Evolutionary conservation across 805 yeast species (phyloP).

Genomic region (Candida chilensis): DNA sequence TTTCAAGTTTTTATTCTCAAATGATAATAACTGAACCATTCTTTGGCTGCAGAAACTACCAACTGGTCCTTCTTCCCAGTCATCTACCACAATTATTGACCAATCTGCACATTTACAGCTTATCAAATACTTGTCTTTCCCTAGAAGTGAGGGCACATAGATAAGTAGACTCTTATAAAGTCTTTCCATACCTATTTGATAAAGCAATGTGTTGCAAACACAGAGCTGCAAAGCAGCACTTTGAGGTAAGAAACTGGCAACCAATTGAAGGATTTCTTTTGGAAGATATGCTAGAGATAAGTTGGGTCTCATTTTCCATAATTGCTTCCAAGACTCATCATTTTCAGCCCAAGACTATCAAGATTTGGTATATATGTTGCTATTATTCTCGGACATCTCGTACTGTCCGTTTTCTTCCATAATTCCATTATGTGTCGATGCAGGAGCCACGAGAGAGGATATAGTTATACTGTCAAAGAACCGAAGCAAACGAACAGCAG

Average conservation of each 20-base stretch:
- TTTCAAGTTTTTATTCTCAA: not conserved
- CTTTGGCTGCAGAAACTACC: not conserved
- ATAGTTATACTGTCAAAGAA: too few species aligned
- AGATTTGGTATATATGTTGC: too few species aligned
- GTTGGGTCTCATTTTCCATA: too few species aligned
- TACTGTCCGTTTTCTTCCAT: too few species aligned
- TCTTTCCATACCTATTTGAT: not conserved
- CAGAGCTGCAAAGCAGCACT: not conserved
- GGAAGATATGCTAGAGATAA: too few species aligned
- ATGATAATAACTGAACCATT: not conserved
- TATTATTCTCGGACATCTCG: too few species aligned
- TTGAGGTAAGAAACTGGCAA: not conserved
- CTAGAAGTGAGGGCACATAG: not conserved
- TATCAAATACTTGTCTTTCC: not conserved
- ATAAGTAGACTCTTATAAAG: conserved; percentile 1
- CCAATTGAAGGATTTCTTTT: not conserved
- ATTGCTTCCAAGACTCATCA: too few species aligned
- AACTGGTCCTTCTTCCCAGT: not conserved
- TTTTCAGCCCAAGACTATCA: too few species aligned
- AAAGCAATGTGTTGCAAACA: not conserved
- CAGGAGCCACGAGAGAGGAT: too few species aligned
- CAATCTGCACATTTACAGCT: not conserved
- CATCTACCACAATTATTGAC: conserved; percentile 1
- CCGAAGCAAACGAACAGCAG: too few species aligned
- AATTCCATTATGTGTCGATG: too few species aligned